Conservation (phyloP, 2,329 filamentous ascomycete genomes). For the Ilyonectria sp. region DNA sequence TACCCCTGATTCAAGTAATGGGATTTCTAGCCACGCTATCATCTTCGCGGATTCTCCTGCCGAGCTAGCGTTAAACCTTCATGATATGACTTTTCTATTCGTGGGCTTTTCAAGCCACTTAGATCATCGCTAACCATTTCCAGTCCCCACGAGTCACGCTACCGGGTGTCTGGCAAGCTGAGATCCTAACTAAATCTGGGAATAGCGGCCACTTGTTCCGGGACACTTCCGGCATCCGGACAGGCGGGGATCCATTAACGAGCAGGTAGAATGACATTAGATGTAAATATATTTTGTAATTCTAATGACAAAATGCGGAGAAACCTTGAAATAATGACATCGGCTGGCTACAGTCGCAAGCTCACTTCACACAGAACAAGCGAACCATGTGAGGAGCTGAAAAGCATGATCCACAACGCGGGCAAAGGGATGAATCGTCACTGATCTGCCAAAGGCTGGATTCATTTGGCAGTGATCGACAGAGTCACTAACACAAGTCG, state of each 20-base stretch:
- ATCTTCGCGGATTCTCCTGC: too few species aligned
- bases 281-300: too few species aligned
- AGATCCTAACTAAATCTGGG: constrained; percentile 14
- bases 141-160: neutral
- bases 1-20: too few species aligned
- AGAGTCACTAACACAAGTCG: neutral
- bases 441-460: too few species aligned
- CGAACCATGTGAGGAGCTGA: constrained; percentile 1
- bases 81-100: neutral
- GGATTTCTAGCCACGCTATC: too few species aligned
- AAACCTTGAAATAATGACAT: too few species aligned
- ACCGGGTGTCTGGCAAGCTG: neutral
- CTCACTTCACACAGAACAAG: neutral
- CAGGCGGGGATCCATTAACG: too few species aligned
- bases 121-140: neutral
- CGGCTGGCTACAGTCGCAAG: neutral
- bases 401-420: neutral
- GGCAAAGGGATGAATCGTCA: neutral
- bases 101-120: neutral
- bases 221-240: too few species aligned
- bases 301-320: too few species aligned
- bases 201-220: neutral
- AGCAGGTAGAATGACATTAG: too few species aligned
- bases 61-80: neutral
- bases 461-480: neutral